Conservation (phyloP, 148 eudicot genomes). For the Vaccinium myrtillus region DNA sequence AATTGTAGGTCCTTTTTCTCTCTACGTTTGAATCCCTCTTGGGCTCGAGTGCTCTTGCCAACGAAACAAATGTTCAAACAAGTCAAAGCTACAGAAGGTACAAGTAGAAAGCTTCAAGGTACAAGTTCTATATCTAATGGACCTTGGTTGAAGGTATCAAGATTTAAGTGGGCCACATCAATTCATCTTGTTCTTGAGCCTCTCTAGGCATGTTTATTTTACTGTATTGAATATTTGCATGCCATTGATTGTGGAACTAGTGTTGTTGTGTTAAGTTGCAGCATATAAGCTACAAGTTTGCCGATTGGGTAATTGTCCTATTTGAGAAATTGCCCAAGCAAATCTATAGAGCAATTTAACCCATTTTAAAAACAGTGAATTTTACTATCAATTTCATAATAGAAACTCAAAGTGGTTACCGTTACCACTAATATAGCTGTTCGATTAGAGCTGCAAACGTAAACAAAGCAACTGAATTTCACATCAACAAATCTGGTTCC, state of each 20-base stretch:
- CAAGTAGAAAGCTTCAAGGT: neutral
- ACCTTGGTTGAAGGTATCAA: neutral
- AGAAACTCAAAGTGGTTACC: neutral
- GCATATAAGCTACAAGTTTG: neutral
- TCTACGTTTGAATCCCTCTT: neutral
- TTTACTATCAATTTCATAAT: constrained; percentile 26
- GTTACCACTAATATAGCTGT: neutral
- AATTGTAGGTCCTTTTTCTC: neutral
- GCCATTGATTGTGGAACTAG: neutral
- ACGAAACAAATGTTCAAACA: neutral
- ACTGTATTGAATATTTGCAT: neutral
- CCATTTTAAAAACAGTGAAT: neutral
- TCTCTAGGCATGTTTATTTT: neutral
- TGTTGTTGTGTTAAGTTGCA: neutral
- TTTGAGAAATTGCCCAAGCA: neutral
- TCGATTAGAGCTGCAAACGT: neutral
- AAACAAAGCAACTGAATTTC: neutral
- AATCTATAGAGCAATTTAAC: neutral
- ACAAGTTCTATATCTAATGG: neutral
- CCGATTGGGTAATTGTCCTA: neutral
- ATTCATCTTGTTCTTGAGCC: neutral
- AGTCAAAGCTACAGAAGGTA: neutral
- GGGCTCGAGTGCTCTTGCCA: neutral
- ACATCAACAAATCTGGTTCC: constrained; percentile 6
- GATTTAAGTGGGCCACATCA: neutral